Evolutionary conservation across 192 early-diverging fungal species (phyloP).

Genomic region (Backusella australiensis): DNA sequence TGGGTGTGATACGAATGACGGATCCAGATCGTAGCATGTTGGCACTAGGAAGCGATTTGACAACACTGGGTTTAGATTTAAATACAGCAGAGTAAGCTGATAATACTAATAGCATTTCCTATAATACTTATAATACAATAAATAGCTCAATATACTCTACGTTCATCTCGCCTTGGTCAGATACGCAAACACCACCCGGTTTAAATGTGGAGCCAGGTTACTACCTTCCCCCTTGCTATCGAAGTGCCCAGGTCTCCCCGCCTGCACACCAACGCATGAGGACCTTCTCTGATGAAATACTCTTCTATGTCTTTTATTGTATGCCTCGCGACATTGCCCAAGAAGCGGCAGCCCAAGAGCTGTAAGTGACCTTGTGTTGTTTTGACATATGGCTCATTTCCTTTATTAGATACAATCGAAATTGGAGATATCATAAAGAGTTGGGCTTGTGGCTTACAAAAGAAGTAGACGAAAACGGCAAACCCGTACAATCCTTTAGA

Average conservation of each 20-base stretch:
- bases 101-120: no score
- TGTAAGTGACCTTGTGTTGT: background rate
- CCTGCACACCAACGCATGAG: background rate
- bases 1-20: constrained; percentile 75
- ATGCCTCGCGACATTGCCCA: background rate
- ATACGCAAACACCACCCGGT: constrained; percentile 59
- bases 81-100: constrained; percentile 58
- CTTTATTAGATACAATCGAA: constrained; percentile 6
- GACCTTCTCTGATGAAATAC: background rate
- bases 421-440: constrained; percentile 9
- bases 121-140: no score
- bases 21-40: constrained; percentile 77
- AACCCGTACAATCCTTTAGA: constrained; percentile 52
- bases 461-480: constrained; percentile 54
- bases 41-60: constrained; percentile 85
- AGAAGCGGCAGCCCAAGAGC: background rate
- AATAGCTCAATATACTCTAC: constrained; percentile 69
- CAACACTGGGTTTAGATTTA: constrained; percentile 76
- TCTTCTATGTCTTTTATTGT: constrained; percentile 16
- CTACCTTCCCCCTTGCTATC: background rate
- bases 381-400: background rate
- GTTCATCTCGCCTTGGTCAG: constrained; percentile 90
- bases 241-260: background rate
- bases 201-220: constrained; percentile 45
- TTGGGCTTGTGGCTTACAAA: constrained; percentile 3